Conservation (phyloP, 352 stramenopile genomes). For the Pythium phragmiticola region DNA sequence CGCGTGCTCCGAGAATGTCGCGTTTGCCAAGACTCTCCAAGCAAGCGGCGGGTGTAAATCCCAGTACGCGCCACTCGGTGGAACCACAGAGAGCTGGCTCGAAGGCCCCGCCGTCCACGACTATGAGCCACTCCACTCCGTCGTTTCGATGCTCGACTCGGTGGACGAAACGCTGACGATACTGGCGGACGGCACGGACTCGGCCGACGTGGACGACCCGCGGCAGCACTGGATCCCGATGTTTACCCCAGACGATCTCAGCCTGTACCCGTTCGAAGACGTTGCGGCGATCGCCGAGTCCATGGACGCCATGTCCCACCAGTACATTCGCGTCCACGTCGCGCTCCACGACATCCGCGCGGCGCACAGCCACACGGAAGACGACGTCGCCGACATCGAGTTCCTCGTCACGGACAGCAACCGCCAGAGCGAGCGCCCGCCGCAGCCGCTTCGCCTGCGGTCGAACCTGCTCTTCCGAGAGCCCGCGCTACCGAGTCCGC, state of each 20-base stretch:
- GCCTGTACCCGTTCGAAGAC: slow-evolving; percentile 19
- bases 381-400: slow-evolving; percentile 16
- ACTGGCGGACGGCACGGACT: background rate
- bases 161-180: slow-evolving; percentile 2
- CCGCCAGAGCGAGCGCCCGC: background rate
- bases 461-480: slow-evolving; percentile 23
- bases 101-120: slow-evolving; percentile 6
- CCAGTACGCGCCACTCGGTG: slow-evolving; percentile 16
- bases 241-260: slow-evolving; percentile 7
- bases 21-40: slow-evolving; percentile 16
- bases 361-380: background rate
- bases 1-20: background rate
- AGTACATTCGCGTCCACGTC: slow-evolving; percentile 24
- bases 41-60: slow-evolving; percentile 1
- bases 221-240: slow-evolving; percentile 16
- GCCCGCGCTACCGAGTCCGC: slow-evolving; percentile 11
- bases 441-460: slow-evolving; percentile 12
- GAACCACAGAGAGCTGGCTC: slow-evolving; percentile 23
- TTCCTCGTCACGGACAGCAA: slow-evolving; percentile 17
- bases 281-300: slow-evolving; percentile 9
- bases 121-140: slow-evolving; percentile 4
- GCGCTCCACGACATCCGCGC: slow-evolving; percentile 22
- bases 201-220: background rate
- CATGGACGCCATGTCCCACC: slow-evolving; percentile 25
- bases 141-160: background rate